These are phyloP conservation scores for Porphyrellus sp. DNA, from an alignment of 1,284 basidiomycete species.

Conservation along the genomic window DNA sequence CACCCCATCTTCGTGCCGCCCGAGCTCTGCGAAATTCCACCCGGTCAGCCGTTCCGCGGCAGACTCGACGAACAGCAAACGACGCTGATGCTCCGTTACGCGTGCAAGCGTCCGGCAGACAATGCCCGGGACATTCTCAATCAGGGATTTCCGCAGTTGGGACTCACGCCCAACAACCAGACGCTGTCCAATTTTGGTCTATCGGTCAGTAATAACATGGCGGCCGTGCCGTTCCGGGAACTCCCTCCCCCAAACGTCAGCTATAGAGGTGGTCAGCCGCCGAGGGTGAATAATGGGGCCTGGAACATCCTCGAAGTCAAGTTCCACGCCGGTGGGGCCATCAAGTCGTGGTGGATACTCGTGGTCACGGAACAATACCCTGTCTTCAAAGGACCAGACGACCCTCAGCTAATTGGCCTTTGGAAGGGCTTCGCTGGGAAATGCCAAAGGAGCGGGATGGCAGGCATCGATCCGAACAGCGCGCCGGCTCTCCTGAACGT, in stretches of 20 bases:
- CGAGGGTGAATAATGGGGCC: constrained; percentile 50
- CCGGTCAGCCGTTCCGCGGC: constrained; percentile 52
- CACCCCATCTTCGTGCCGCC: constrained; percentile 55
- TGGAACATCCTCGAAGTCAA: constrained; percentile 73
- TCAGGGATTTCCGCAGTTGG: constrained; percentile 55
- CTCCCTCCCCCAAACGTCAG: constrained; percentile 54
- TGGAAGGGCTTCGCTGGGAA: constrained; percentile 52
- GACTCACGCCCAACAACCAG: constrained; percentile 40
- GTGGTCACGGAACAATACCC: constrained; percentile 48
- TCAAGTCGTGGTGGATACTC: constrained; percentile 58
- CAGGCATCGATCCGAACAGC: constrained; percentile 28
- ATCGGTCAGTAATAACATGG: constrained; percentile 52
- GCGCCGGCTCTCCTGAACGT: constrained; percentile 37
- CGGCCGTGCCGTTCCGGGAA: constrained; percentile 58
- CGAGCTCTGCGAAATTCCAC: constrained; percentile 64
- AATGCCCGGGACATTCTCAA: constrained; percentile 58
- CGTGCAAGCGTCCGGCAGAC: constrained; percentile 54
- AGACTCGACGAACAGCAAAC: constrained; percentile 55
- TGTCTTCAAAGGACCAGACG: constrained; percentile 41
- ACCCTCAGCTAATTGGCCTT: constrained; percentile 41
- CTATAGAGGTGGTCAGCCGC: constrained; percentile 46
- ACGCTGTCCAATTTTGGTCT: constrained; percentile 53
- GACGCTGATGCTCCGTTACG: constrained; percentile 59
- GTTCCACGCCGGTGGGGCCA: constrained; percentile 51
- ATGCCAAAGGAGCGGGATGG: constrained; percentile 53